phyloP scores from a whole-genome alignment of 1,284 basidiomycete genomes.

The Sanghuangporus weigelae region DNA sequence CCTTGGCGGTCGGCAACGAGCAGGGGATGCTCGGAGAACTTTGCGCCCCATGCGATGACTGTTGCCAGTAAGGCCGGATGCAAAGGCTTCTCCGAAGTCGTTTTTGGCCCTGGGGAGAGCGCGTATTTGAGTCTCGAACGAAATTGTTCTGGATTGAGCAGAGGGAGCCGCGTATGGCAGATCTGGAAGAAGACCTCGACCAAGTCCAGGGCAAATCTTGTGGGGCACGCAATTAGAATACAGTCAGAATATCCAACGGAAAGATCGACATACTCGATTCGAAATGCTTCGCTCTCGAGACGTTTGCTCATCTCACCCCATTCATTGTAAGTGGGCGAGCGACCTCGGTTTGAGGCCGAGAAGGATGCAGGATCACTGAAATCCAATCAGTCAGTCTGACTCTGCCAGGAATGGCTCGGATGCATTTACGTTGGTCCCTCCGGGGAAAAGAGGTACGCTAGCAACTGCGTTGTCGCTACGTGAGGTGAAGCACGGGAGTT shows the following conservation, averaged over 20 bases:
- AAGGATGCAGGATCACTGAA: conserved; percentile 23
- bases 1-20: conserved; percentile 73
- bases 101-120: conserved; percentile 22
- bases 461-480: conserved; percentile 56
- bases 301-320: conserved; percentile 70
- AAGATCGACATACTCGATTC: conserved; percentile 56
- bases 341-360: conserved; percentile 10
- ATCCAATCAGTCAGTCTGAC: background rate
- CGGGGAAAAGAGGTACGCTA: conserved; percentile 67
- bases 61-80: conserved; percentile 79
- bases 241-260: conserved; percentile 17
- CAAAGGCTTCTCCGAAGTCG: conserved; percentile 35
- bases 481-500: conserved; percentile 46
- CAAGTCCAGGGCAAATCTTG: conserved; percentile 80
- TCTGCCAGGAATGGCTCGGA: conserved; percentile 18
- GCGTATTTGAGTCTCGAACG: conserved; percentile 54
- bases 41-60: conserved; percentile 89
- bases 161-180: conserved; percentile 76
- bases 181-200: conserved; percentile 89
- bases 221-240: conserved; percentile 17
- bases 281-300: conserved; percentile 64
- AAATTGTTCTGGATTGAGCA: conserved; percentile 75
- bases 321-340: conserved; percentile 36
- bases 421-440: conserved; percentile 48
- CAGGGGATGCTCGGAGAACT: conserved; percentile 84